Evolutionary conservation across 1,139 yeast genomes (phyloP).

Genomic region (Candida gigantensis): DNA sequence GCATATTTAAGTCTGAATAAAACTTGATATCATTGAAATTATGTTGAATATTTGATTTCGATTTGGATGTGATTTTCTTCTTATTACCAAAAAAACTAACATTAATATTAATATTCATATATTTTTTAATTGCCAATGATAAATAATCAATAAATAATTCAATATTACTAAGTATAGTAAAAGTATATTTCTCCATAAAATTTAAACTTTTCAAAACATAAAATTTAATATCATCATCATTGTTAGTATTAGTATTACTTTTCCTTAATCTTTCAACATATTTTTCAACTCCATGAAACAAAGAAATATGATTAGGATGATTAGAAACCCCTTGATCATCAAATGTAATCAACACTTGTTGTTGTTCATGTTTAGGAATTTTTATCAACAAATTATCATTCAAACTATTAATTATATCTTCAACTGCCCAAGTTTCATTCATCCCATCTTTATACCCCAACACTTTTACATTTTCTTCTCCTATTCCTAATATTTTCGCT

Average conservation of each 20-base stretch:
- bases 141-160: slow-evolving; percentile 41
- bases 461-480: slow-evolving; percentile 52
- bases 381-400: slow-evolving; percentile 18
- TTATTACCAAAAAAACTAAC: slow-evolving; percentile 37
- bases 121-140: slow-evolving; percentile 31
- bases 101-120: slow-evolving; percentile 41
- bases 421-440: slow-evolving; percentile 63
- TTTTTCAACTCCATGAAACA: slow-evolving; percentile 54
- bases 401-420: slow-evolving; percentile 37
- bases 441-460: slow-evolving; percentile 72
- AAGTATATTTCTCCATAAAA: slow-evolving; percentile 53
- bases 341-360: slow-evolving; percentile 63
- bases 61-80: slow-evolving; percentile 15
- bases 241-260: background rate
- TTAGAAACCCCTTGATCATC: slow-evolving; percentile 81
- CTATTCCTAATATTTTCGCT: slow-evolving; percentile 62
- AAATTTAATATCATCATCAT: slow-evolving; percentile 23
- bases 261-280: slow-evolving; percentile 22
- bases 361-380: slow-evolving; percentile 5
- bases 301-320: slow-evolving; percentile 82
- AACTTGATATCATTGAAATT: slow-evolving; percentile 36
- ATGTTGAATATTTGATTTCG: too few species aligned
- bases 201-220: slow-evolving; percentile 48
- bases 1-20: slow-evolving; percentile 57
- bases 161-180: slow-evolving; percentile 48